These are phyloP conservation scores for Nothophoma quercina DNA, from an alignment of 2,329 filamentous ascomycete species.

Conservation along the genomic window DNA sequence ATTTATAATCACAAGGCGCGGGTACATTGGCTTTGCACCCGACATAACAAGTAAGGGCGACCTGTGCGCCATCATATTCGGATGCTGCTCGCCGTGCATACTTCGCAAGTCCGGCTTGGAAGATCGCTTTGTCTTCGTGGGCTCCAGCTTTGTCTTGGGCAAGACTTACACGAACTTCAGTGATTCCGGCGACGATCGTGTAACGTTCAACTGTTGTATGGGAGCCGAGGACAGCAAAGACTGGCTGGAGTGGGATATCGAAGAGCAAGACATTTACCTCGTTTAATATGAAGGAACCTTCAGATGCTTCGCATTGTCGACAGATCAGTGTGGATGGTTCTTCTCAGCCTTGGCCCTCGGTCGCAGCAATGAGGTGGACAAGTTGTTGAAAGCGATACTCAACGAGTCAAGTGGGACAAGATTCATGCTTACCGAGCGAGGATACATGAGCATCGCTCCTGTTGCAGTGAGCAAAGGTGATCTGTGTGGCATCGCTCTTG, in stretches of 20 bases:
- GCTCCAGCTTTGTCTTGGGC: not conserved
- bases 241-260: slow-evolving; percentile 17
- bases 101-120: not conserved
- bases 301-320: too few relatives aligned
- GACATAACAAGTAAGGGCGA: slow-evolving; percentile 3
- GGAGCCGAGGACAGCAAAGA: slow-evolving; percentile 20
- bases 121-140: not conserved
- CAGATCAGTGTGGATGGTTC: too few relatives aligned
- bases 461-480: too few relatives aligned
- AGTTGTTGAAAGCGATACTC: too few relatives aligned
- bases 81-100: slow-evolving; percentile 13
- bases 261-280: slow-evolving; percentile 15
- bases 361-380: too few relatives aligned
- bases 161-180: not conserved
- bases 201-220: slow-evolving; percentile 8
- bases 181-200: not conserved
- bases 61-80: slow-evolving; percentile 16
- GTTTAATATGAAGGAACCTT: not conserved
- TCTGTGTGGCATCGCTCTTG: too few relatives aligned
- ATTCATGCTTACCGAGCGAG: too few relatives aligned
- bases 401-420: too few relatives aligned
- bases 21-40: slow-evolving; percentile 13
- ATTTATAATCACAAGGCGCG: slow-evolving; percentile 11
- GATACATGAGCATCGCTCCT: too few relatives aligned
- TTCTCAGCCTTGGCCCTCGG: too few relatives aligned